Base-by-base conservation (phyloP, 1,284 basidiomycete species). In the Athelia psychrophila region DNA sequence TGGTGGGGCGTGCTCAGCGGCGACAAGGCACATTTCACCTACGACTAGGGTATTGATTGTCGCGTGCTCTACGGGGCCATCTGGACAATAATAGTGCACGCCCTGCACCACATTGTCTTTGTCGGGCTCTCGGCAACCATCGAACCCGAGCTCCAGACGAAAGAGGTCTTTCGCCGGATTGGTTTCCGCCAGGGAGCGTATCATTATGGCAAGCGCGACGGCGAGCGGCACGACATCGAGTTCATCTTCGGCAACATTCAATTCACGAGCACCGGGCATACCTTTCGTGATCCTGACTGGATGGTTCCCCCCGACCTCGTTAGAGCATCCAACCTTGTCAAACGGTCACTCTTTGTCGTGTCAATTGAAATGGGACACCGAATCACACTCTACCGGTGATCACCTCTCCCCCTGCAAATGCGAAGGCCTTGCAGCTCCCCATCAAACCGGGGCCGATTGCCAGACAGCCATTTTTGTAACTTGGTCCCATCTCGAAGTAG, bases 401-500 rank as follows among this genome's bases (percentile, higher is more conserved):
- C 33, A 10, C 10, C n/a, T 35, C 33, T 35, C 33, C 33, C 33
- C n/a, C 5, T 58, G 57, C 48, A 58, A 56, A 20, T 27, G 19
- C 10, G 56, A 56, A 12, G 51, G 48, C 10, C n/a, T 54, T 2
- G 45, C 23, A 2, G 45, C 51, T 2, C 44, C 54, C 2, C 44
- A 50, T 16, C 47, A 51, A 33, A 18, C 38, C 8, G 48, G 46
- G 2, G 52, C 51, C 1, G 25, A 45, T 12, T 49, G 53, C 15
- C 24, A 46, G 15, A 52, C 50, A 2, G 53, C 35, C 3, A 30
- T 56, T 19, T 47, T 52, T 48, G 44, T 56, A 13, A 36, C 51
- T 16, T 55, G 51, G 15, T 46, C 53, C 24, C 48, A 56, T 6
- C 35, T 54, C 18, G 55, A 53, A 2, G 52, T 56, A 10, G 54